Conservation (phyloP, 1,284 basidiomycete species). For the Xanthoconium separans region DNA sequence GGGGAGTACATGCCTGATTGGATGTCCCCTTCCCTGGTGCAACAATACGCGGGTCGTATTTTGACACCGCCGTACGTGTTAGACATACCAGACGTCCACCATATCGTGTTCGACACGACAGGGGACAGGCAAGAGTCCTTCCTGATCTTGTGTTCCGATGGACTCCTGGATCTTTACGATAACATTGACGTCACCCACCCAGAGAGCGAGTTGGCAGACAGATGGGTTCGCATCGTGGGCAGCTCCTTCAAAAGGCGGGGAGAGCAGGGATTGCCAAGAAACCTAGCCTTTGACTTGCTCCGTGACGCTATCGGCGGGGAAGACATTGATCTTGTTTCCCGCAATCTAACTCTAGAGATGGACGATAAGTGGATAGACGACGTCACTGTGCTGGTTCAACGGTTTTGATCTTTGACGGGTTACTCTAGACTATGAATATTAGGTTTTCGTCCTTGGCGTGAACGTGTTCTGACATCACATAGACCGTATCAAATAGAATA, state of each 20-base stretch:
- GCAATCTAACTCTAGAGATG: conserved; percentile 63
- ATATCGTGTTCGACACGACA: conserved; percentile 34
- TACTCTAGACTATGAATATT: conserved; percentile 7
- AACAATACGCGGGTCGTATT: conserved; percentile 46
- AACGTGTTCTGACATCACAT: conserved; percentile 1
- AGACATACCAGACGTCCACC: conserved; percentile 49
- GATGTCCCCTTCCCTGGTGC: conserved; percentile 37
- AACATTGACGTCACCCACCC: conserved; percentile 34
- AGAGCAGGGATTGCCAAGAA: conserved; percentile 24
- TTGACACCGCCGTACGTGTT: conserved; percentile 62
- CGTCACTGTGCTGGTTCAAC: conserved; percentile 58
- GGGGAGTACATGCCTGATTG: conserved; percentile 48
- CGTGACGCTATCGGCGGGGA: conserved; percentile 58
- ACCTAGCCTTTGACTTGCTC: conserved; percentile 52
- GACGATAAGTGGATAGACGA: conserved; percentile 68
- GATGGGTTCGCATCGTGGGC: conserved; percentile 43
- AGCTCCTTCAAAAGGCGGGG: conserved; percentile 20
- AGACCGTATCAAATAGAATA: conserved; percentile 8
- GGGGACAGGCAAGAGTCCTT: conserved; percentile 27
- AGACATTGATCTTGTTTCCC: conserved; percentile 49
- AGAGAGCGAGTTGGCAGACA: conserved; percentile 37
- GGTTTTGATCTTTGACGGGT: conserved; percentile 24
- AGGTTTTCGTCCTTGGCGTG: neutral
- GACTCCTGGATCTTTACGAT: conserved; percentile 53
- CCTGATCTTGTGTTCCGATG: conserved; percentile 57